Evolutionary conservation across 176 grass and related monocot genomes (phyloP).

Genomic region (Tuctoria greenei): DNA sequence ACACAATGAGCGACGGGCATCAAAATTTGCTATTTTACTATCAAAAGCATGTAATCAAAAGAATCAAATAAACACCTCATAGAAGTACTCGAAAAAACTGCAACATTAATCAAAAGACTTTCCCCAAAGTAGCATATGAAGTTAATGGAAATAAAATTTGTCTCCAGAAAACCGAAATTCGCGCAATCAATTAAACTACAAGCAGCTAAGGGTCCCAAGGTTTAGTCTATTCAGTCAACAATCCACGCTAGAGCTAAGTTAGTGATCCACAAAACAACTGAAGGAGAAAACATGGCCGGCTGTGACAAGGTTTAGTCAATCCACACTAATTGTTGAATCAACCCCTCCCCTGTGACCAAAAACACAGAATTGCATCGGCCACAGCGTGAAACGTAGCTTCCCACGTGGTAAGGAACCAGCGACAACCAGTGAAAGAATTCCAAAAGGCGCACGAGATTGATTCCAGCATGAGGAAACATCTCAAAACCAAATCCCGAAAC

Average conservation of each 20-base stretch:
- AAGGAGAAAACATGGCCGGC: not conserved
- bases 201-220: not conserved
- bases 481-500: not conserved
- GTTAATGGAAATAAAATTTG: conserved; percentile 2
- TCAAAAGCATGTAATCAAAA: not conserved
- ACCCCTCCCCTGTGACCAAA: not conserved
- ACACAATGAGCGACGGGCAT: not conserved
- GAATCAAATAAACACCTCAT: conserved; percentile 28
- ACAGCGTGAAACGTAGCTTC: not conserved
- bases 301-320: not conserved
- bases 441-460: not conserved
- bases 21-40: conserved; percentile 16
- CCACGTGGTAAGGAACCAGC: not conserved
- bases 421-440: not conserved
- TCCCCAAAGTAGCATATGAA: not conserved
- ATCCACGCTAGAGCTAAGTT: not conserved
- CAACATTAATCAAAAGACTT: conserved; percentile 13
- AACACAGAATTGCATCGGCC: not conserved
- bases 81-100: not conserved
- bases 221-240: not conserved
- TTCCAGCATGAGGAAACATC: not conserved
- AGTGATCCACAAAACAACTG: not conserved
- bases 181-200: conserved; percentile 19
- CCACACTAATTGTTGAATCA: not conserved
- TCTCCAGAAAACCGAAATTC: not conserved